A percentile compares a stretch with the other conserved stretches of the same genome.
These are phyloP conservation scores for Cyberlindnera amylophila DNA, from an alignment of 805 yeast genomes.

Conservation along the genomic window DNA sequence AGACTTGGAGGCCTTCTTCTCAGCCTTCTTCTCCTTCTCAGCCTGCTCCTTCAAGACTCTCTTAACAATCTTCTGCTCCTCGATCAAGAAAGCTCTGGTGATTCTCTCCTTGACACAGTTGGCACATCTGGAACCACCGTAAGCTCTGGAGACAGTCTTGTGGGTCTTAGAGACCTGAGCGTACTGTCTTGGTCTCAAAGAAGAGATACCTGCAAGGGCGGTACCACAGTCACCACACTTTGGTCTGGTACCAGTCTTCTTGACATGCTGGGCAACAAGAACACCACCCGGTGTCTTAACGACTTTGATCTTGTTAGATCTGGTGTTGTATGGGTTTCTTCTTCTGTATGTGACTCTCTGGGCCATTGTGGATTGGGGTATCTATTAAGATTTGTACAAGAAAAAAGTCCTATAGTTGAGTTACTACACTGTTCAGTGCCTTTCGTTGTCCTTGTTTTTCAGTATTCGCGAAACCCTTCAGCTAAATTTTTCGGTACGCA, in stretches of 20 bases:
- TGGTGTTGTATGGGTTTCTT: conserved; percentile 99
- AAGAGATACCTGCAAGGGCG: conserved; percentile 81
- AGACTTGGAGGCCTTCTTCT: conserved; percentile 35
- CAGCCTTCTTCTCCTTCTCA: conserved; percentile 74
- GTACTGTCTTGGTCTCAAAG: conserved; percentile 98
- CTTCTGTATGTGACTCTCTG: conserved; percentile 99
- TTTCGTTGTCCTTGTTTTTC: conserved; percentile 1
- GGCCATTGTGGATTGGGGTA: conserved; percentile 72
- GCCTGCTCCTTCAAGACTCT: conserved; percentile 97
- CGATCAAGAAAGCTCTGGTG: conserved; percentile 98
- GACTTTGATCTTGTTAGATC: conserved; percentile 98
- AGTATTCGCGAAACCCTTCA: not conserved
- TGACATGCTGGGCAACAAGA: conserved; percentile 95
- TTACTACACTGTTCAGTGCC: not conserved
- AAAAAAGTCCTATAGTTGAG: not conserved
- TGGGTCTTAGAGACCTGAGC: conserved; percentile 92
- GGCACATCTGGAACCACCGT: conserved; percentile 99
- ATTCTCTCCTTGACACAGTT: conserved; percentile 99
- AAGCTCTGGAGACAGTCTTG: conserved; percentile 98
- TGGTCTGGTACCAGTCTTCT: conserved; percentile 80
- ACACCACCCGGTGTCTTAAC: conserved; percentile 99
- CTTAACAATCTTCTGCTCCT: conserved; percentile 99
- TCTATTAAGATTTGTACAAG: conserved; percentile 5
- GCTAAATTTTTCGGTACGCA: conserved; percentile 10
- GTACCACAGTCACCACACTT: conserved; percentile 82